A percentile compares a stretch with the other conserved stretches of the same genome.
These are phyloP conservation scores for Cyberlindnera xishuangbannaensis DNA, from an alignment of 805 yeast genomes.

Conservation along the genomic window DNA sequence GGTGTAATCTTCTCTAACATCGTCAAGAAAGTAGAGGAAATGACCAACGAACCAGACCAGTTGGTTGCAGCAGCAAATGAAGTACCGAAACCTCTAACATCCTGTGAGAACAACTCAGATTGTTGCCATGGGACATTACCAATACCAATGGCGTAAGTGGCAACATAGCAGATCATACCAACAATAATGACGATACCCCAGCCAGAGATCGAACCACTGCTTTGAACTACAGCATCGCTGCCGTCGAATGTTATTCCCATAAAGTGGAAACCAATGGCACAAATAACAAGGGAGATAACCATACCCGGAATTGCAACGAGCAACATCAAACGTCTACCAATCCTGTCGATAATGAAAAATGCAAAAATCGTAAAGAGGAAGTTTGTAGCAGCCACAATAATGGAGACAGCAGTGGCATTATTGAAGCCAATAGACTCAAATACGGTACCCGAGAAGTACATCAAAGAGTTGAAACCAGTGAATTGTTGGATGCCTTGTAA, in stretches of 20 bases:
- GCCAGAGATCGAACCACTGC: slow-evolving; percentile 42
- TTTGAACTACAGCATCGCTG: slow-evolving; percentile 34
- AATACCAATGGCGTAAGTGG: slow-evolving; percentile 87
- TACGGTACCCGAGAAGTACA: slow-evolving; percentile 92
- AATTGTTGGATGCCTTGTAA: slow-evolving; percentile 95
- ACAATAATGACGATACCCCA: slow-evolving; percentile 89
- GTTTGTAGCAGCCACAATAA: slow-evolving; percentile 91
- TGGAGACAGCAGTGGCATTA: slow-evolving; percentile 90
- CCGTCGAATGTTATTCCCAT: slow-evolving; percentile 56
- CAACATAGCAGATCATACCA: slow-evolving; percentile 82
- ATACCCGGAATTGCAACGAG: slow-evolving; percentile 81
- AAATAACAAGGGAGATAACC: slow-evolving; percentile 67
- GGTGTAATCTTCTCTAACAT: slow-evolving; percentile 93
- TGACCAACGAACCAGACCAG: slow-evolving; percentile 92
- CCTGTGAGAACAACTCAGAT: slow-evolving; percentile 89
- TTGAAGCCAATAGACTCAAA: slow-evolving; percentile 86
- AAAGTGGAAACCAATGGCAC: slow-evolving; percentile 90
- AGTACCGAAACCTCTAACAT: slow-evolving; percentile 88
- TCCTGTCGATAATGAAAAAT: slow-evolving; percentile 75
- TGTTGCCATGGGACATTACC: slow-evolving; percentile 99
- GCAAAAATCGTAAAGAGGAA: slow-evolving; percentile 84
- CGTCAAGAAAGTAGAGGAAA: slow-evolving; percentile 88
- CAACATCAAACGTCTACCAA: slow-evolving; percentile 83
- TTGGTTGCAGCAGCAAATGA: slow-evolving; percentile 88
- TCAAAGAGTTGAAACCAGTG: slow-evolving; percentile 91